A percentile compares a stretch with the other conserved stretches of the same genome.
These are phyloP conservation scores for Medicago ruthenica DNA, from an alignment of 306 rosid genomes.

Conservation along the genomic window DNA sequence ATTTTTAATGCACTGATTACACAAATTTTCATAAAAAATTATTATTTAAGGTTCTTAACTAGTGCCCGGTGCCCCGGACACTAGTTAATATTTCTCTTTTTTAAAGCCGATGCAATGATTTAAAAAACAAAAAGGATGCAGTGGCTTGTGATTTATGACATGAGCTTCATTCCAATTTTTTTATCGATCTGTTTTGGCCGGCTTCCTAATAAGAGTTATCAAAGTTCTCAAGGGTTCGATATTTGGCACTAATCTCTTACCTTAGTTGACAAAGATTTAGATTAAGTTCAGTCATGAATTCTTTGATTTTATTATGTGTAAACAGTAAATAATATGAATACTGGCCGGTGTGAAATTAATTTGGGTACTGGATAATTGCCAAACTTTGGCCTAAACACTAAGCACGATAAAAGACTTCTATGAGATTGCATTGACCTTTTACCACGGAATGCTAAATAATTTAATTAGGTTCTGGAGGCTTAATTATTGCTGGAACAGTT, in stretches of 20 bases:
- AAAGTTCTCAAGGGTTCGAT: background rate
- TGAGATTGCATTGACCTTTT: conserved; percentile 31
- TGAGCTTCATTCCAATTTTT: background rate
- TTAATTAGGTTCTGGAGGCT: background rate
- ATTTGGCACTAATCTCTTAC: background rate
- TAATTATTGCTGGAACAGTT: too few relatives aligned
- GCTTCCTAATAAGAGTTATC: background rate
- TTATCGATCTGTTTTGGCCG: background rate
- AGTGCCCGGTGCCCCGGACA: too few relatives aligned
- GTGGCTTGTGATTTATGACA: background rate
- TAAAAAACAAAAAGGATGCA: too few relatives aligned
- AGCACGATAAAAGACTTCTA: conserved; percentile 14
- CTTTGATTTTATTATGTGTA: too few relatives aligned
- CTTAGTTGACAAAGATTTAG: background rate
- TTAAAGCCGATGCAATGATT: too few relatives aligned
- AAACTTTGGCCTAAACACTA: conserved; percentile 21
- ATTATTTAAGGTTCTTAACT: too few relatives aligned
- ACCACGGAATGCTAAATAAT: conserved; percentile 4
- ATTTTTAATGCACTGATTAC: too few relatives aligned
- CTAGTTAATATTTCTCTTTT: too few relatives aligned
- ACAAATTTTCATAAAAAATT: too few relatives aligned
- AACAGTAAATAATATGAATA: background rate
- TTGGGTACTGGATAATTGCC: background rate
- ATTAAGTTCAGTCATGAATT: background rate
- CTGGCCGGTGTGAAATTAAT: background rate